phyloP scores from a whole-genome alignment of 2,329 filamentous ascomycete species.

The Colletotrichum sp. region DNA sequence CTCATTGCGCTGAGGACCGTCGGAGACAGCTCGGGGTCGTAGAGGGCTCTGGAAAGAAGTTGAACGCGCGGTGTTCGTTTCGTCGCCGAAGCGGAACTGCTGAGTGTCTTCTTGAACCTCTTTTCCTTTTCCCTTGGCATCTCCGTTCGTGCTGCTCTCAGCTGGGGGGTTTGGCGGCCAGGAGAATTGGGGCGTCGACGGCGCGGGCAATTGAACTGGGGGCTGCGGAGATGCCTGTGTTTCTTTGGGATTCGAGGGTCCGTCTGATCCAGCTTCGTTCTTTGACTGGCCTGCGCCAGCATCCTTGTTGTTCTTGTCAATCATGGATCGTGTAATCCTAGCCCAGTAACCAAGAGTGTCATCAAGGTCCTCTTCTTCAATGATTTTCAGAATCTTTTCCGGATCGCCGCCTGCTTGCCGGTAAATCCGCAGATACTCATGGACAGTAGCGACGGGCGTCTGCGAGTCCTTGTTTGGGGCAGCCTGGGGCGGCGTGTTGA shows the following conservation, averaged over 20 bases:
- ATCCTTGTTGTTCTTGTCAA: slow-evolving; percentile 22
- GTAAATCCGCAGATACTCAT: slow-evolving; percentile 61
- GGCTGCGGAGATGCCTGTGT: not conserved
- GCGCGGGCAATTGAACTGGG: slow-evolving; percentile 12
- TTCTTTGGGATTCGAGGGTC: not conserved
- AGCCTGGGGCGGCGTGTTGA: not conserved
- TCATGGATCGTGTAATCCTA: slow-evolving; percentile 46
- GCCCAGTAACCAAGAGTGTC: slow-evolving; percentile 66
- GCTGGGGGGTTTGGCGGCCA: not conserved
- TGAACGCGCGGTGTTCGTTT: not conserved
- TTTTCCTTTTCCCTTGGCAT: slow-evolving; percentile 26
- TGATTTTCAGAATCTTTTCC: slow-evolving; percentile 63
- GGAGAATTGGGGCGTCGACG: slow-evolving; percentile 21
- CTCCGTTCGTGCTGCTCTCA: not conserved
- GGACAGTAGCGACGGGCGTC: slow-evolving; percentile 31
- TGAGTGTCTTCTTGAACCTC: not conserved
- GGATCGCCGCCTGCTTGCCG: slow-evolving; percentile 64
- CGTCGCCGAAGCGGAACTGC: not conserved
- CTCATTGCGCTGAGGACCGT: slow-evolving; percentile 53
- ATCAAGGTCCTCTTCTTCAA: slow-evolving; percentile 63
- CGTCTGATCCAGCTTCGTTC: not conserved
- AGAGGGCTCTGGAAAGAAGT: slow-evolving; percentile 21
- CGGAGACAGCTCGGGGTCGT: slow-evolving; percentile 61
- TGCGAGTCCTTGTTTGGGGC: not conserved
- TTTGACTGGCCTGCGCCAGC: not conserved